Evolutionary conservation across 2,329 filamentous ascomycete genomes (phyloP), one percentile per base, ranked within the genome.

Genomic region (Botrytis fragariae): DNA sequence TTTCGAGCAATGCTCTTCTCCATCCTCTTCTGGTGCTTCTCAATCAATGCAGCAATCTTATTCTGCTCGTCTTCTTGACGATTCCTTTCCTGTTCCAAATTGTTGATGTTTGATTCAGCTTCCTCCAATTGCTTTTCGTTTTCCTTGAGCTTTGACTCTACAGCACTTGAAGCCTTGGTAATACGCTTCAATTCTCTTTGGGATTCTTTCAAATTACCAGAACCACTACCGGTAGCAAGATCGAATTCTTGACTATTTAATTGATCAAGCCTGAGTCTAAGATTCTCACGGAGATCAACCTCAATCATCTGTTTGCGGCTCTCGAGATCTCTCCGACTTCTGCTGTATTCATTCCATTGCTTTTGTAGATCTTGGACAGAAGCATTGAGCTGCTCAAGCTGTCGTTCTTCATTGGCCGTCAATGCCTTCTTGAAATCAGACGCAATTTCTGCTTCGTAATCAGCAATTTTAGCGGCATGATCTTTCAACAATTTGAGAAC

Each of bases 391-490:
- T 86, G 86, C 75, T 96, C 92, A 6, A 99, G 86, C 79, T 93
- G 91, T 59, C 87, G 85, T 82, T 98, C 95, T 82, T 99, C 97
- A n/a, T 91, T 89, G 12, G 88, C 84, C 16, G 91, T 92, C 67
- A 99, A 86, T 20, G 92, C 92, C 83, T 97, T 98, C 84, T 97
- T 97, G 85, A 98, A 99, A 37, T 97, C 92, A 0, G 93, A 93
- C 25, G 87, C 87, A 72, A 98, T 83, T 81, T 99, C 97, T 3
- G 90, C 87, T 81, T 97, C 91, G 80, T 94, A 92, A 10, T 92
- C 91, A 65, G 86, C 87, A 73, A 97, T 87, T 77, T 93, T 92
- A 74, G 94, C 91, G 68, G 91, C 88, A 71, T 97, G 87, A 59
- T 90, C 89, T 76, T 93, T 91, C 81, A 98, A 88, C 78, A 93